These are phyloP conservation scores for Pyrenopolyporus hunteri DNA, from an alignment of 495 filamentous ascomycete genomes.

Conservation along the genomic window DNA sequence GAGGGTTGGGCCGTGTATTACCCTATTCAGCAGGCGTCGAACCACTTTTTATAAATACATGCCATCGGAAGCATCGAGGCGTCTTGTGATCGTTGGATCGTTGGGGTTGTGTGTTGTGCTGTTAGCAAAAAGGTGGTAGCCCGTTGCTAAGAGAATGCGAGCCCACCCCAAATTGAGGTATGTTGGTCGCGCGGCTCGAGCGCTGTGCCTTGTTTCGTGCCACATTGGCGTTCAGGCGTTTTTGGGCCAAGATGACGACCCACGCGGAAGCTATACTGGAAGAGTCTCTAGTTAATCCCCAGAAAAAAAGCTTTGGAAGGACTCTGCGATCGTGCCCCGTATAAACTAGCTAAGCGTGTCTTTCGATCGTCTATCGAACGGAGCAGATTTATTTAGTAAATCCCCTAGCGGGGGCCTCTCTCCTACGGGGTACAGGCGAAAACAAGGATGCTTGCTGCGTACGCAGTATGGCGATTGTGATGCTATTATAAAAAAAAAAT, in stretches of 20 bases:
- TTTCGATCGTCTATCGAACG: neutral
- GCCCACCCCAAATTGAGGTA: neutral
- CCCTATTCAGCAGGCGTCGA: neutral
- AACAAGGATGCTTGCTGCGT: too few relatives aligned
- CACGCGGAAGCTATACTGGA: conserved; percentile 19
- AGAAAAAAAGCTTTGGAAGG: conserved; percentile 22
- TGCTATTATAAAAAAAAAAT: too few relatives aligned
- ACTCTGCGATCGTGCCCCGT: conserved; percentile 37
- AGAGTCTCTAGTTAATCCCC: conserved; percentile 22
- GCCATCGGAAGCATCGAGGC: neutral
- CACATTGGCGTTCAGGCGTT: conserved; percentile 18
- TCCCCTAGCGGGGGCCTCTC: too few relatives aligned
- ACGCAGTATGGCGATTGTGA: too few relatives aligned
- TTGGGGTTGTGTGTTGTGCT: too few relatives aligned
- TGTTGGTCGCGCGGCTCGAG: conserved; percentile 19
- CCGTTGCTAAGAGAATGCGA: neutral
- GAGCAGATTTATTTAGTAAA: too few relatives aligned
- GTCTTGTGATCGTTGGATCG: conserved; percentile 17
- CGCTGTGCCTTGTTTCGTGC: conserved; percentile 6
- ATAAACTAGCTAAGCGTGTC: conserved; percentile 1
- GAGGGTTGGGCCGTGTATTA: neutral
- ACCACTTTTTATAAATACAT: neutral
- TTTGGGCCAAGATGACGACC: conserved; percentile 21
- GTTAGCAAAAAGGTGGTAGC: conserved; percentile 9
- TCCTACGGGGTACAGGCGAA: too few relatives aligned